Percentiles rank a stretch among this genome's conserved stretches.
These are phyloP conservation scores for Gastrolobium villosum DNA, from an alignment of 306 rosid genomes.

Conservation along the genomic window DNA sequence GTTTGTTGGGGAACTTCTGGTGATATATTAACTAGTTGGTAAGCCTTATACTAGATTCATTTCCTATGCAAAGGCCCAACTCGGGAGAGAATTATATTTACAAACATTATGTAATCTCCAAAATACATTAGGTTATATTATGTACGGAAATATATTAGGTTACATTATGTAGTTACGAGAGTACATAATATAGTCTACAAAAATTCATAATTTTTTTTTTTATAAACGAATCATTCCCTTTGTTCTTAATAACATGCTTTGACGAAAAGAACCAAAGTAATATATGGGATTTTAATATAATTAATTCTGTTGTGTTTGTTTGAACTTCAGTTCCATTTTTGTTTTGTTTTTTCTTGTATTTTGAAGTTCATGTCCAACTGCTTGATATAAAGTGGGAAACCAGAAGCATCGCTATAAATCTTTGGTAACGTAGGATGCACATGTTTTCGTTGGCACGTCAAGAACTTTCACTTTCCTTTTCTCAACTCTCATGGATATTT, in stretches of 20 bases:
- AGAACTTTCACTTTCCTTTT: slow-evolving; percentile 32
- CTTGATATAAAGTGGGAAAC: slow-evolving; percentile 31
- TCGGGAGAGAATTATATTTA: neutral
- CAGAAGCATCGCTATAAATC: neutral
- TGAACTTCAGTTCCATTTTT: neutral
- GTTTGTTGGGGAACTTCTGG: slow-evolving; percentile 32
- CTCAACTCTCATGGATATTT: neutral
- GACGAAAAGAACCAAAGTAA: neutral
- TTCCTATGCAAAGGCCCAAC: slow-evolving; percentile 34
- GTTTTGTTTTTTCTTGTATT: neutral
- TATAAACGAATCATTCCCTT: neutral
- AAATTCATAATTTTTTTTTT: too few species aligned
- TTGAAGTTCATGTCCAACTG: neutral
- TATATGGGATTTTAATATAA: neutral
- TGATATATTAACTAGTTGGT: slow-evolving; percentile 42
- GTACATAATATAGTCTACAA: too few species aligned
- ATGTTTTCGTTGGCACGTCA: slow-evolving; percentile 20
- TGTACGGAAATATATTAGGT: too few species aligned
- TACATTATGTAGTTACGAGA: too few species aligned
- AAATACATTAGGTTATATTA: too few species aligned
- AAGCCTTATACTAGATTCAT: neutral
- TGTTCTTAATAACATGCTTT: slow-evolving; percentile 16
- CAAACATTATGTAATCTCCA: too few species aligned
- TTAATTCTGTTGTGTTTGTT: neutral
- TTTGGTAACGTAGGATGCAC: neutral